phyloP scores from a whole-genome alignment of 768 basidiomycete genomes.

The Nidula microcarpa region DNA sequence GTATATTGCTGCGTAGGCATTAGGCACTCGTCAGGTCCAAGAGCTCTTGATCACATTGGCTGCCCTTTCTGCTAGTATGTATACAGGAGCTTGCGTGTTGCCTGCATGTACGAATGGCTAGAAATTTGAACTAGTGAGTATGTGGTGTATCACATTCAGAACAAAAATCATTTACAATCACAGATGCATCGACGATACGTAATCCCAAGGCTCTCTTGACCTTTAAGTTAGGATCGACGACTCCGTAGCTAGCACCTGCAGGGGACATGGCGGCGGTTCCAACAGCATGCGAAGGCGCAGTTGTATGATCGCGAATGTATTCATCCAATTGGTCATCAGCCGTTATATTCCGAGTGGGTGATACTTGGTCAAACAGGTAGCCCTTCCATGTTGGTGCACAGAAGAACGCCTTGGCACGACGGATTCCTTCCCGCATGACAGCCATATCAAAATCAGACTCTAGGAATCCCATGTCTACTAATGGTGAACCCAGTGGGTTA shows the following conservation, averaged over 20 bases:
- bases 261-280: constrained; percentile 22
- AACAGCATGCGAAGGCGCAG: constrained; percentile 19
- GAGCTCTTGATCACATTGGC: not conserved
- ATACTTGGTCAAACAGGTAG: constrained; percentile 12
- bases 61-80: not conserved
- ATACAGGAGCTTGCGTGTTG: not conserved
- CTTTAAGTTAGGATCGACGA: constrained; percentile 23
- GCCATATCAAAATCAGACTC: constrained; percentile 15
- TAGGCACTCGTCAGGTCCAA: not conserved
- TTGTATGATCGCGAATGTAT: constrained; percentile 9
- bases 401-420: constrained; percentile 10
- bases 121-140: not conserved
- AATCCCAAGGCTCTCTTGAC: constrained; percentile 21
- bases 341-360: constrained; percentile 4
- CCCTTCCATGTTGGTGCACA: constrained; percentile 14
- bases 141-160: not conserved
- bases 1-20: no score
- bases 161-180: not conserved
- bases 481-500: constrained; percentile 37
- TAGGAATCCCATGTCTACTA: constrained; percentile 45
- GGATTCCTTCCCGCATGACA: constrained; percentile 14
- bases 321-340: constrained; percentile 16
- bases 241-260: constrained; percentile 14
- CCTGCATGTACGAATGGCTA: not conserved
- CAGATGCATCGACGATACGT: not conserved